Base-by-base conservation (phyloP, 208 protist genomes). In the Tritrichomonas musculus region DNA sequence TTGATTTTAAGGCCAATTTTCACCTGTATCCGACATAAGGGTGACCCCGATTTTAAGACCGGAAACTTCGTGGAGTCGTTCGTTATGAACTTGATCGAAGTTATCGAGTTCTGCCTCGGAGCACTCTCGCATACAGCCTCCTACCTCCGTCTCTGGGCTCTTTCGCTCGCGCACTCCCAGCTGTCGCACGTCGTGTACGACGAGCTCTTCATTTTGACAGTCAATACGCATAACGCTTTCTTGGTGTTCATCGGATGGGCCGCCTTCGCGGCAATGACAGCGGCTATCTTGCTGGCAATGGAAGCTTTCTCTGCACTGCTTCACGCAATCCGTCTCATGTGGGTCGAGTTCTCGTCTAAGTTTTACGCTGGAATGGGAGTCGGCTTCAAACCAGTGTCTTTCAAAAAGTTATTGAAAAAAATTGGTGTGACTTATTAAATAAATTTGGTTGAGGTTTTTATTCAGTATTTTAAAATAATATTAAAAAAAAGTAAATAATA, bases 111-210 rank as follows among this genome's bases (percentile, higher is more conserved):
- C 94, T 96, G 98, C 53, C 96, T 99, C 0, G 98, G 98, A 36
- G 97, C 96, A 94, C 97, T 99, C 72, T 99, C 98, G 17, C 99
- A 99, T 96, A 99, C 99, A 44, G 99, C 99, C 4, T 99, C 98
- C 14, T 99, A 99, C 95, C 96, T 99, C 8, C 97, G 99, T 96
- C 97, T 99, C 33, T 99, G 99, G 99, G 99, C 99, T 44, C 97
- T 99, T 22, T 99, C 98, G 0, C 96, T 99, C 8, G 99, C 99
- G 27, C 99, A 99, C 96, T 98, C 98, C n/a, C 88, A 92, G 55
- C 33, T 92, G 3, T 49, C n/a, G 9, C 33, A 92, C 2, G 88
- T 92, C 14, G 53, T 92, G 17, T 92, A 44, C 14, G 88, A 69
- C 4, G 13, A 92, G 33, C 4, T 55, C 33, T 72, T 92, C 39